A percentile compares a stretch with the other conserved stretches of the same genome.
Conservation (phyloP, 1,284 basidiomycete genomes). For the Testicularia cyperi region DNA sequence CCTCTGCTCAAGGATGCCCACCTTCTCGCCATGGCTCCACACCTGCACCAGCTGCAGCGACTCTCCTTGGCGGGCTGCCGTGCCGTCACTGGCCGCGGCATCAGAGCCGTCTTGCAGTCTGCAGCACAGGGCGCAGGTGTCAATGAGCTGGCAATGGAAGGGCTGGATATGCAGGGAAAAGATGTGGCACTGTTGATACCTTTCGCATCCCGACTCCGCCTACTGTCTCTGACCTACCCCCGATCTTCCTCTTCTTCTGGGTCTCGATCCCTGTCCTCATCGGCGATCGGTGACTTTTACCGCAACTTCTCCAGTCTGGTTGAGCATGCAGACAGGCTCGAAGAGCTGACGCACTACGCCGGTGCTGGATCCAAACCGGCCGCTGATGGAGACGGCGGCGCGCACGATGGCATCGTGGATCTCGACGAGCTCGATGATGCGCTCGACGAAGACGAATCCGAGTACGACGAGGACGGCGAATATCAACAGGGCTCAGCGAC, state of each 20-base stretch:
- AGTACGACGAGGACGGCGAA: conserved; percentile 20
- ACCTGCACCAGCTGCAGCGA: conserved; percentile 26
- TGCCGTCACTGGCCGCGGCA: conserved; percentile 39
- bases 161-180: conserved; percentile 31
- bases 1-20: conserved; percentile 41
- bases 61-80: conserved; percentile 52
- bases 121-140: conserved; percentile 12
- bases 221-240: conserved; percentile 47
- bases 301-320: conserved; percentile 27
- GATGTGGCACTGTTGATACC: conserved; percentile 20
- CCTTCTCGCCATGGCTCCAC: conserved; percentile 28
- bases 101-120: conserved; percentile 30
- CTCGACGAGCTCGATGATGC: conserved; percentile 29
- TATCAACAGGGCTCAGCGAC: conserved; percentile 5
- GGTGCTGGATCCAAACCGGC: conserved; percentile 28
- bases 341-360: conserved; percentile 45
- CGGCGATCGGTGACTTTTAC: conserved; percentile 31
- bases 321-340: conserved; percentile 12
- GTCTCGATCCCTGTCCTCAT: conserved; percentile 14
- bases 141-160: conserved; percentile 47
- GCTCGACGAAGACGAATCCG: conserved; percentile 10
- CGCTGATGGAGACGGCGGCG: conserved; percentile 21
- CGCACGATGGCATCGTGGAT: conserved; percentile 24
- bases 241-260: conserved; percentile 23
- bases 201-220: conserved; percentile 8